Evolutionary conservation across 1,284 basidiomycete species (phyloP), one percentile per base, ranked within the genome.

Genomic region (Flammula alnicola): DNA sequence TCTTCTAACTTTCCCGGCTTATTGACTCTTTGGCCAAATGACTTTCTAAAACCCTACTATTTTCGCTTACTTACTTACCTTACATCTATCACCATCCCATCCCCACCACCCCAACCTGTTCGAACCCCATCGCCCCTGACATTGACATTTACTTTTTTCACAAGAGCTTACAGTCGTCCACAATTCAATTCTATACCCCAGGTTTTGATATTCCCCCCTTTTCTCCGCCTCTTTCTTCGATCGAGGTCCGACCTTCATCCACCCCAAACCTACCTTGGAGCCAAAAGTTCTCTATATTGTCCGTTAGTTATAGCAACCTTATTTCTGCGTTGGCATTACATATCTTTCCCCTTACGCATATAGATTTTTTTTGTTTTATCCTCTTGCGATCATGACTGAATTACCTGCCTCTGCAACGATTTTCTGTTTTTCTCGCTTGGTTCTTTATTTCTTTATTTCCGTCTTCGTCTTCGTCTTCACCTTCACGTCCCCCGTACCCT

Each of bases 121-220:
- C 29, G 16, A 40, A 9, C 22, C 12, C 31, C 42, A 30, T 31
- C 14, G 32, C 16, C 31, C 30, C 30, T n/a, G 20, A 4, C 27
- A 19, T 11, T 12, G 20, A 14, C 17, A 25, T 20, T 14, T 20
- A 16, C 20, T n/a, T 23, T 25, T 6, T 33, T 14, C n/a, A 22
- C 11, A 9, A 16, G 31, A 43, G 17, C 30, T 33, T 41, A 48
- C 46, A 26, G 20, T 20, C n/a, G n/a, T 19, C 46, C 26, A 30
- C 46, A 42, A 29, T 33, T 35, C 38, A 48, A 48, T 48, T 48
- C 38, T 48, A 48, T 48, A 48, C 46, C 46, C 46, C 22, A 12
- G n/a, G 32, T 41, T 40, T 35, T 35, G 44, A 17, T 12, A 45
- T 45, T 30, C 25, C 23, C 44, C 27, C 35, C 26, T 23, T 36